Conservation (phyloP, 768 basidiomycete species). For the Agaricus subrufescens region DNA sequence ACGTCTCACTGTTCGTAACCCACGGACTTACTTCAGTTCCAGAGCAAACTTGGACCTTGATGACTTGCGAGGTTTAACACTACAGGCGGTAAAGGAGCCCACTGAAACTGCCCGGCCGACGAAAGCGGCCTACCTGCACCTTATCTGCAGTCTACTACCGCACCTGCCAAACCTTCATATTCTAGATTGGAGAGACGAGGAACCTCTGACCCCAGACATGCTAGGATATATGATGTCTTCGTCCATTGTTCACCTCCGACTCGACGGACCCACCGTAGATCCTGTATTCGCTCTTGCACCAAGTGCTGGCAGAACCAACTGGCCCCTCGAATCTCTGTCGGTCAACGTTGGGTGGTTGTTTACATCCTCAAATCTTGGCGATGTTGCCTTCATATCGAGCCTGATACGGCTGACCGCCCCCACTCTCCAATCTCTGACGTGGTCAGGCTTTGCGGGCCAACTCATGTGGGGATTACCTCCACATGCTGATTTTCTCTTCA, state of each 20-base stretch:
- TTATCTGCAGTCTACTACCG: constrained; percentile 12
- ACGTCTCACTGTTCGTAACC: constrained; percentile 14
- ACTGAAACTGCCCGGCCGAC: background rate
- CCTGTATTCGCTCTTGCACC: background rate
- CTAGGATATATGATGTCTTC: constrained; percentile 15
- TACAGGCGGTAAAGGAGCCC: background rate
- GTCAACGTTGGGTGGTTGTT: constrained; percentile 12
- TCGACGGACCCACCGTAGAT: constrained; percentile 13
- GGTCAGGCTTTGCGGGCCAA: constrained; percentile 13
- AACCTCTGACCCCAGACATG: constrained; percentile 10
- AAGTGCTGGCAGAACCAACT: background rate
- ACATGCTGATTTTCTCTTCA: constrained; percentile 11
- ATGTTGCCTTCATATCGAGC: constrained; percentile 5
- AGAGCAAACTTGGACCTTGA: background rate
- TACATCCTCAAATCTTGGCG: background rate
- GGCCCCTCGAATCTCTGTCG: constrained; percentile 14
- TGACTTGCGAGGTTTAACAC: background rate
- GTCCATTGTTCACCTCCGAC: constrained; percentile 18
- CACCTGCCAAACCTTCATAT: constrained; percentile 22
- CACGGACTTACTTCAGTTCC: constrained; percentile 1
- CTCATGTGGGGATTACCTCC: background rate
- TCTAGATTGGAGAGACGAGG: constrained; percentile 20
- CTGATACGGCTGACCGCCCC: constrained; percentile 9
- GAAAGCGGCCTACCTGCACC: constrained; percentile 1
- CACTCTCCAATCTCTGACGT: constrained; percentile 18